These are phyloP conservation scores for Aphanomyces astaci DNA, from an alignment of 352 stramenopile species.

Conservation along the genomic window DNA sequence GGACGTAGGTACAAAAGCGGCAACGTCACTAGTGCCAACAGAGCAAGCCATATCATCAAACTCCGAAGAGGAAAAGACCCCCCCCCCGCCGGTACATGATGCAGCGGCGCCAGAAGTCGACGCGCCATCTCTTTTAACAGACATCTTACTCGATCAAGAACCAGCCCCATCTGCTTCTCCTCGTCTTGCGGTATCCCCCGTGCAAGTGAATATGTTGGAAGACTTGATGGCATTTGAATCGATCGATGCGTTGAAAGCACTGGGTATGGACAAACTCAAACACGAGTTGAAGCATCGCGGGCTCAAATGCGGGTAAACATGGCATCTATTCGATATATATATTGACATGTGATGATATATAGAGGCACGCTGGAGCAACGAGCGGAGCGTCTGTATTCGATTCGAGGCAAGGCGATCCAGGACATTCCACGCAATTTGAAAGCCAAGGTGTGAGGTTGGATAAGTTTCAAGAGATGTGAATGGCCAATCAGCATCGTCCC, in stretches of 20 bases:
- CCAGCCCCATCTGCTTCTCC: no score
- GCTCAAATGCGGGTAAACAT: slow-evolving; percentile 96
- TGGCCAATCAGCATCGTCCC: no score
- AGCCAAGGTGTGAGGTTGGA: not conserved
- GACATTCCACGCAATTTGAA: slow-evolving; percentile 64
- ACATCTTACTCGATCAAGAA: no score
- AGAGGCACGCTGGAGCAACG: slow-evolving; percentile 87
- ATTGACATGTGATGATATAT: no score
- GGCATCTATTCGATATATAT: no score
- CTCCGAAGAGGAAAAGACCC: no score
- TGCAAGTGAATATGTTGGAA: slow-evolving; percentile 28
- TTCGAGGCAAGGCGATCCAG: slow-evolving; percentile 87
- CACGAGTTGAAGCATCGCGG: slow-evolving; percentile 82
- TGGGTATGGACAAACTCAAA: slow-evolving; percentile 91
- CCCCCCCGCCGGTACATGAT: not conserved
- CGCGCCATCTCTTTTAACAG: no score
- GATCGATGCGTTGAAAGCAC: slow-evolving; percentile 58
- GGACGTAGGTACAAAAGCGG: no score
- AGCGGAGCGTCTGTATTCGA: slow-evolving; percentile 85
- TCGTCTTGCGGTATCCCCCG: no score
- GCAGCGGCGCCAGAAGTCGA: slow-evolving; percentile 9
- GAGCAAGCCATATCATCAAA: no score
- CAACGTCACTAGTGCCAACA: no score
- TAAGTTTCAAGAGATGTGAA: no score
- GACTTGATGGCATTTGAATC: slow-evolving; percentile 52